Conservation (phyloP, 2,329 filamentous ascomycete species). For the Lachnellula arida region DNA sequence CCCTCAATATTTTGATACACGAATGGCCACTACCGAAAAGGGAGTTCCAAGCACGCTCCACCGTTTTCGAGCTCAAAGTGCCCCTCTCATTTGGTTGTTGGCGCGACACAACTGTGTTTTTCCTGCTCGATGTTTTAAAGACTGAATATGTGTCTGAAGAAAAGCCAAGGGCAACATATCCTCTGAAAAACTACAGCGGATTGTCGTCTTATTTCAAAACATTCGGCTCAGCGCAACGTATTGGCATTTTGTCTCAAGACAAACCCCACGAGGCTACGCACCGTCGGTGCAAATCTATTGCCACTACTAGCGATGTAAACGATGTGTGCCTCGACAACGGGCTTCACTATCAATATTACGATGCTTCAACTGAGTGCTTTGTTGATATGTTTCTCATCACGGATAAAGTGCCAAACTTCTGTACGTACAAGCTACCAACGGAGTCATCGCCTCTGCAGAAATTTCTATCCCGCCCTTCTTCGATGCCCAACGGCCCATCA, state of each 20-base stretch:
- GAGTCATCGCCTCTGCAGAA: conserved; percentile 4
- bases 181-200: neutral
- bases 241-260: conserved; percentile 6
- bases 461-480: neutral
- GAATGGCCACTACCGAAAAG: conserved; percentile 51
- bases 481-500: neutral
- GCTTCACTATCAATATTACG: conserved; percentile 10
- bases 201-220: conserved; percentile 1
- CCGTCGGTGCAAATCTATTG: neutral
- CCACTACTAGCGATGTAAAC: neutral
- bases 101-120: conserved; percentile 40
- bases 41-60: conserved; percentile 34
- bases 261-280: conserved; percentile 7
- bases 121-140: neutral
- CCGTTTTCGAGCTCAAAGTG: conserved; percentile 47
- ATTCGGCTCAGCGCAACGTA: neutral
- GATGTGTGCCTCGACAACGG: conserved; percentile 9
- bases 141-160: neutral
- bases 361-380: neutral
- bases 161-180: neutral
- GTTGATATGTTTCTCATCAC: neutral
- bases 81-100: conserved; percentile 41
- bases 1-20: conserved; percentile 42
- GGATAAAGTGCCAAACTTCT: neutral
- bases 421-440: neutral